phyloP scores from a whole-genome alignment of 2,329 filamentous ascomycete genomes.

The Fusarium ramigenum region DNA sequence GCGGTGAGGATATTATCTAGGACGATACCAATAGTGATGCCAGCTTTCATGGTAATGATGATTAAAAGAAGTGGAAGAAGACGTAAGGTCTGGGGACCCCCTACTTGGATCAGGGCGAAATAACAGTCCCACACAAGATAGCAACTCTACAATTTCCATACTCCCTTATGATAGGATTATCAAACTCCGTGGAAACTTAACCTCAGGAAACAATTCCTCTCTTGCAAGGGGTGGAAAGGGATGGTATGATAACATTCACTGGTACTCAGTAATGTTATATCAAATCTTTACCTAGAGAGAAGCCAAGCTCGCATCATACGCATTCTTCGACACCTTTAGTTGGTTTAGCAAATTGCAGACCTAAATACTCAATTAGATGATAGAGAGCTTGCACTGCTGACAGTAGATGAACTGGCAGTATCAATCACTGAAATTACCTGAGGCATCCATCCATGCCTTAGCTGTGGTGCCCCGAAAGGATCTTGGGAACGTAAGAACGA shows the following conservation, averaged over 20 bases:
- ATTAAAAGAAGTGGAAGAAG: background rate
- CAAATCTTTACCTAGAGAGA: background rate
- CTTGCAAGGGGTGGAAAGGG: background rate
- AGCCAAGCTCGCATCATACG: background rate
- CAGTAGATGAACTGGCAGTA: background rate
- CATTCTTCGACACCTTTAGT: background rate
- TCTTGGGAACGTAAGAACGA: background rate
- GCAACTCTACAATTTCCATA: background rate
- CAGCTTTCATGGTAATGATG: background rate
- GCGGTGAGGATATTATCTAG: background rate
- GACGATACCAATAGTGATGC: background rate
- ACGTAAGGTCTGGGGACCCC: accelerated
- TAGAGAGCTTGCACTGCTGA: too few species aligned
- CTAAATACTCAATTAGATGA: background rate
- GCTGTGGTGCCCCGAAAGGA: background rate
- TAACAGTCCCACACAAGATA: accelerated
- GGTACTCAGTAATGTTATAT: background rate
- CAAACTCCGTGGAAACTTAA: background rate
- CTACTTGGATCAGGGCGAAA: background rate
- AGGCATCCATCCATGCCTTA: background rate
- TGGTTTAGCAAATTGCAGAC: background rate
- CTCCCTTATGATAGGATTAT: accelerated
- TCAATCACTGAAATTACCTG: too few species aligned
- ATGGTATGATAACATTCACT: background rate
- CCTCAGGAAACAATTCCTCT: background rate